Evolutionary conservation across 805 yeast species (phyloP).

Genomic region (Cyberlindnera mrakii): DNA sequence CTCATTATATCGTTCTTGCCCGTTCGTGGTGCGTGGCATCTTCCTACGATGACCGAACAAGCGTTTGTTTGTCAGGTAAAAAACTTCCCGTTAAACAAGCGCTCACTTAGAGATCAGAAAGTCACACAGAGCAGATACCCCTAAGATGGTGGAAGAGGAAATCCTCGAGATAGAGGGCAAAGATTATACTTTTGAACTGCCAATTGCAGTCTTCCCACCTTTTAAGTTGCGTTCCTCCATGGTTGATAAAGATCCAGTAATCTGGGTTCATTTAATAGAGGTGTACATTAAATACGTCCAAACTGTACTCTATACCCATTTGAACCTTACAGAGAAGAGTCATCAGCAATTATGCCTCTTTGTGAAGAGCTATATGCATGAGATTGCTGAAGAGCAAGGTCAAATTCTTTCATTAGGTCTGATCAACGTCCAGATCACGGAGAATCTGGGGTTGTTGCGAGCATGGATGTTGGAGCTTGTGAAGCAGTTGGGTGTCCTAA

Average conservation of each 20-base stretch:
- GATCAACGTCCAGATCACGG: conserved; percentile 60
- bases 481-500: conserved; percentile 46
- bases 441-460: conserved; percentile 44
- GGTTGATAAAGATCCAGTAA: conserved; percentile 78
- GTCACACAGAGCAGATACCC: neutral
- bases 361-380: conserved; percentile 50
- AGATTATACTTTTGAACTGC: conserved; percentile 31
- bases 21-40: neutral
- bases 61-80: neutral
- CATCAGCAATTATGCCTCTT: conserved; percentile 54
- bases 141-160: neutral
- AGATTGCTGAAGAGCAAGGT: conserved; percentile 54
- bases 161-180: conserved; percentile 6
- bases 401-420: conserved; percentile 65
- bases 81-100: too few species aligned
- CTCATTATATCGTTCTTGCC: neutral
- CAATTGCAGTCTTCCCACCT: conserved; percentile 69
- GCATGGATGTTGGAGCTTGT: conserved; percentile 39
- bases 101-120: neutral
- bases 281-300: conserved; percentile 52
- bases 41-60: neutral
- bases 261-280: conserved; percentile 70
- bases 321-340: conserved; percentile 43
- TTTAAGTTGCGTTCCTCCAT: conserved; percentile 69
- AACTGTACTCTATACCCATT: conserved; percentile 27